Evolutionary conservation across 2,329 filamentous ascomycete genomes (phyloP), one percentile per base, ranked within the genome.

Genomic region (Helicocarpus griseus): DNA sequence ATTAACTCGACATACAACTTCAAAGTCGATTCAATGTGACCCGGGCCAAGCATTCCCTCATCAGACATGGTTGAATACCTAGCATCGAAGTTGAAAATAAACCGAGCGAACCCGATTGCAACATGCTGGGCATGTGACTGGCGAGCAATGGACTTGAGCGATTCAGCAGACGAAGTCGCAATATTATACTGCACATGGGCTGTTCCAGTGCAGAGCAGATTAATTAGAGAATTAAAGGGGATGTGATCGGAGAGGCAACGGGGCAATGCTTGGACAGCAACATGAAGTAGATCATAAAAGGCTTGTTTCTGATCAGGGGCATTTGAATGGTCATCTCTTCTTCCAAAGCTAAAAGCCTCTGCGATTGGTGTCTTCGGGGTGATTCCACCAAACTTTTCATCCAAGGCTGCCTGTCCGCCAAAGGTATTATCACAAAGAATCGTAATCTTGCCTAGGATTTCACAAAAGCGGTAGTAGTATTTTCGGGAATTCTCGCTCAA

Each of bases 61-160:
- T 98, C 93, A 8, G 90, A 95, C 83, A 97, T 96, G 29, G 93
- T 97, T 1, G 91, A 89, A 67, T 98, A 98, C 22, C 90, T 83
- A 58, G 95, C 90, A 66, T 98, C 94, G 65, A 97, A 98, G 60
- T 93, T 95, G 73, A 98, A 98, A 49, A 98, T 98, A 69, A 97
- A 98, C 24, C 90, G 80, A 35, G 93, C 88, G 69, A 98, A 98
- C 0, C 93, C 91, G 69, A 94, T 95, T 0, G 90, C 95, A 2
- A 98, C 93, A 66, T 93, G 87, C 60, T 98, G 89, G 0, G 93
- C 90, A 69, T 95, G 87, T 6, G 86, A 87, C 63, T 98, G 93
- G 29, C 87, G 80, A 9, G 94, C 93, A 61, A 98, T 98, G 0
- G 91, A 91, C 66, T 96, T 97, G 14, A 98, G 71, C 1, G 93